Evolutionary conservation across 139 green algal genomes (phyloP).

Genomic region (Chlorella sp.): DNA sequence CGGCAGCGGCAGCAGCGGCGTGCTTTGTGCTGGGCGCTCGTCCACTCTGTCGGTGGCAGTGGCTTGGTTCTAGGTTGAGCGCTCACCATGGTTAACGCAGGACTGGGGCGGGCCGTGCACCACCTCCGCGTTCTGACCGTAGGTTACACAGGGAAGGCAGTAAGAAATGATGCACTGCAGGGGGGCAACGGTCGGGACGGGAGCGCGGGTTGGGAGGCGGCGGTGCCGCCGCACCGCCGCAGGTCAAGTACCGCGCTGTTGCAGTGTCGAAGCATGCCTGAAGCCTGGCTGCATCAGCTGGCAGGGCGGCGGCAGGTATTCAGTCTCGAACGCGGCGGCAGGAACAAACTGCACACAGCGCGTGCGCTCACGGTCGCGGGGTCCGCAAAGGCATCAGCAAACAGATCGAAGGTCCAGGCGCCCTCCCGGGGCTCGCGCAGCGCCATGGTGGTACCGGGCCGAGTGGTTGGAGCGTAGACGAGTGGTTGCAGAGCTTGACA

Average conservation of each 20-base stretch:
- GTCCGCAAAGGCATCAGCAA: background rate
- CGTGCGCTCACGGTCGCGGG: slow-evolving; percentile 1
- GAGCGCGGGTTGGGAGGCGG: background rate
- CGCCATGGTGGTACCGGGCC: background rate
- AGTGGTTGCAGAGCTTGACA: background rate
- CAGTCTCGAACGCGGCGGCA: too few species aligned
- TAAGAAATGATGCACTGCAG: slow-evolving; percentile 16
- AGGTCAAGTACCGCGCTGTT: background rate
- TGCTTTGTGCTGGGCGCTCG: too few species aligned
- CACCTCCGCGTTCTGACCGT: slow-evolving; percentile 4
- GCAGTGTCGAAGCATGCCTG: background rate
- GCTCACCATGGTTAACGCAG: background rate
- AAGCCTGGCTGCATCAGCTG: too few species aligned
- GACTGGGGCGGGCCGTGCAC: slow-evolving; percentile 3
- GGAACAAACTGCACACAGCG: too few species aligned
- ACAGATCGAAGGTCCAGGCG: slow-evolving; percentile 12
- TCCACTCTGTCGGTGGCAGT: too few species aligned
- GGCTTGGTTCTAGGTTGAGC: too few species aligned
- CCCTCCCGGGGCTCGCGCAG: background rate
- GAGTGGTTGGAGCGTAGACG: too few species aligned
- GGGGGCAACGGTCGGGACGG: background rate
- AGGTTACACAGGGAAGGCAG: slow-evolving; percentile 10
- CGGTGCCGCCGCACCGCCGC: background rate
- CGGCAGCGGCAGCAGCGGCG: too few species aligned
- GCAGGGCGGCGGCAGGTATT: too few species aligned